phyloP scores from a whole-genome alignment of 306 rosid genomes.

The Cyamopsis tetragonoloba region DNA sequence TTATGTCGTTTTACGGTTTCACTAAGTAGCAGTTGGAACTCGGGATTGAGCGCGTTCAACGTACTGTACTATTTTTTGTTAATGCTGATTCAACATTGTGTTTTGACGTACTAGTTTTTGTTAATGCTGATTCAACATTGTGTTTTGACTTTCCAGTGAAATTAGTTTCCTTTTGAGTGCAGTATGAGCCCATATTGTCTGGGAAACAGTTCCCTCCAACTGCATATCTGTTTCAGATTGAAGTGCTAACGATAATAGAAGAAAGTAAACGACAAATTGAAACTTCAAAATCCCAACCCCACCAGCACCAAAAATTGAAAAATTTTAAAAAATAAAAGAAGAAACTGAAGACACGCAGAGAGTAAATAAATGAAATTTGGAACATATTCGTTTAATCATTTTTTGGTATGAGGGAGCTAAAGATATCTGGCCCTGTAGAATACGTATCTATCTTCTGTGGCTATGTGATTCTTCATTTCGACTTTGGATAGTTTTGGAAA shows the following conservation, averaged over 20 bases:
- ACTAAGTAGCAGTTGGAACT: background rate
- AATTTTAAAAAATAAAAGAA: background rate
- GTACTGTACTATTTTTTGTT: background rate
- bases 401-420: slow-evolving; percentile 12
- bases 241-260: background rate
- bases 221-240: background rate
- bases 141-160: background rate
- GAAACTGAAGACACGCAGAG: background rate
- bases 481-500: background rate
- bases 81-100: background rate
- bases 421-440: background rate
- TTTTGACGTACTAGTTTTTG: background rate
- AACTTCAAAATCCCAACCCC: background rate
- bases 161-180: background rate
- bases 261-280: background rate
- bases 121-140: background rate
- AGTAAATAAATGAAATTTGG: background rate
- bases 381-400: background rate
- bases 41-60: slow-evolving; percentile 20
- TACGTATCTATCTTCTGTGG: background rate
- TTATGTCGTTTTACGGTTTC: background rate
- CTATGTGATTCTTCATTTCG: slow-evolving; percentile 1
- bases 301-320: too few relatives aligned
- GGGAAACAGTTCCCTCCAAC: background rate
- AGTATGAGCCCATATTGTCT: background rate